A percentile compares a stretch with the other conserved stretches of the same genome.
phyloP scores from a whole-genome alignment of 371 early-diverging fungal genomes.

The Blakeslea trispora region DNA sequence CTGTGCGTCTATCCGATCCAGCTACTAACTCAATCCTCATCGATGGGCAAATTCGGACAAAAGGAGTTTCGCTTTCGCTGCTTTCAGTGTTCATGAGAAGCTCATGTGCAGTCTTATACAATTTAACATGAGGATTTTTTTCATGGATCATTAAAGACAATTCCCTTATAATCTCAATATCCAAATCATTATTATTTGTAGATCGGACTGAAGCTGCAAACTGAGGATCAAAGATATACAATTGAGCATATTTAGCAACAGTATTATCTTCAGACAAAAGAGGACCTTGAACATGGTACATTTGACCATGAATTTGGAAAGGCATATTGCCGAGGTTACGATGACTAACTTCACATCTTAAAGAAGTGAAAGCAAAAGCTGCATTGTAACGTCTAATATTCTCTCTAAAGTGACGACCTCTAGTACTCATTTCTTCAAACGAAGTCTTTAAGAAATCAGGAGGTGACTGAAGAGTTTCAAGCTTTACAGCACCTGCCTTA shows the following conservation, averaged over 20 bases:
- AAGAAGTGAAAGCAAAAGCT: slow-evolving; percentile 9
- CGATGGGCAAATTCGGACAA: neutral
- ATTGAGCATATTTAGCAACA: neutral
- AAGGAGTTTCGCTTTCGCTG: too few relatives aligned
- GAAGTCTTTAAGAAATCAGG: neutral
- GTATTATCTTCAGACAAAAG: neutral
- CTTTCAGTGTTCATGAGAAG: too few relatives aligned
- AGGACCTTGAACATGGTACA: slow-evolving; percentile 6
- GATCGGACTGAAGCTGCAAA: neutral
- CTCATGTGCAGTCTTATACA: too few relatives aligned
- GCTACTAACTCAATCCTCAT: neutral
- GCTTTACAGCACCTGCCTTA: slow-evolving; percentile 2
- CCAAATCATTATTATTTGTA: neutral
- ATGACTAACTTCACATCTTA: neutral
- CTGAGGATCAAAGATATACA: slow-evolving; percentile 4
- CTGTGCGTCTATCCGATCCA: neutral
- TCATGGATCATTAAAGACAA: neutral
- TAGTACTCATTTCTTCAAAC: neutral
- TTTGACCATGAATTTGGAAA: slow-evolving; percentile 3
- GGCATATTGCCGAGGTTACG: neutral
- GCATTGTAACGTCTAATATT: slow-evolving; percentile 6
- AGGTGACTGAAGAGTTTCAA: neutral
- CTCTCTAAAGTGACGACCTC: neutral
- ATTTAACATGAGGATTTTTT: too few relatives aligned
- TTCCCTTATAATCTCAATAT: neutral